These are phyloP conservation scores for Metschnikowia bowlesiae DNA, from an alignment of 805 yeast genomes.

Conservation along the genomic window DNA sequence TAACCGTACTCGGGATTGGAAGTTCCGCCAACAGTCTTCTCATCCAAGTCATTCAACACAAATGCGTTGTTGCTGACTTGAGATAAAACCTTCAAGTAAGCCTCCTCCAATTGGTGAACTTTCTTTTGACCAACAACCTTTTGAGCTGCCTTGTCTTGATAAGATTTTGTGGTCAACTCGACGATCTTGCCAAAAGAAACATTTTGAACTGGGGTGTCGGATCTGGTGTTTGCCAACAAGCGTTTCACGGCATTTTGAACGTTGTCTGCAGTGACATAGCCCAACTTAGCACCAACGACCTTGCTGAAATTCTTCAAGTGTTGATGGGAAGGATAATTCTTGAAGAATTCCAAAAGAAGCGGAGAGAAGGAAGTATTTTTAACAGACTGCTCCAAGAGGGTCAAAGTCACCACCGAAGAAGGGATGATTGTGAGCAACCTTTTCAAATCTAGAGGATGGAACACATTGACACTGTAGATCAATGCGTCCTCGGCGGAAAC, in stretches of 20 bases:
- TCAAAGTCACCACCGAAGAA: slow-evolving; percentile 48
- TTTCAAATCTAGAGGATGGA: slow-evolving; percentile 68
- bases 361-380: slow-evolving; percentile 50
- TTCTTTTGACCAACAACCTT: slow-evolving; percentile 38
- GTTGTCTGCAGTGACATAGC: slow-evolving; percentile 40
- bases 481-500: slow-evolving; percentile 38
- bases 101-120: slow-evolving; percentile 59
- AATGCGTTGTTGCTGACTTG: slow-evolving; percentile 59
- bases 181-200: slow-evolving; percentile 51
- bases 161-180: slow-evolving; percentile 26
- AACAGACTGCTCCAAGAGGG: slow-evolving; percentile 62
- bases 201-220: slow-evolving; percentile 57
- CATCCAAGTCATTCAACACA: slow-evolving; percentile 56
- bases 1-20: slow-evolving; percentile 82
- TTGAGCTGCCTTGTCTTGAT: slow-evolving; percentile 19
- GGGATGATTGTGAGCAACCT: slow-evolving; percentile 51
- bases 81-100: slow-evolving; percentile 68
- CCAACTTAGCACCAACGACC: slow-evolving; percentile 53
- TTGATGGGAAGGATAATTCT: slow-evolving; percentile 47
- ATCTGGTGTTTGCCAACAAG: slow-evolving; percentile 49
- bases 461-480: slow-evolving; percentile 55
- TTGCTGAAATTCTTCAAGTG: slow-evolving; percentile 45
- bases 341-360: slow-evolving; percentile 70
- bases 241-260: slow-evolving; percentile 41
- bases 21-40: slow-evolving; percentile 39